Percentiles rank a stretch among this genome's conserved stretches.
phyloP scores from a whole-genome alignment of 192 early-diverging fungal species.

The Kappamyces sp. region DNA sequence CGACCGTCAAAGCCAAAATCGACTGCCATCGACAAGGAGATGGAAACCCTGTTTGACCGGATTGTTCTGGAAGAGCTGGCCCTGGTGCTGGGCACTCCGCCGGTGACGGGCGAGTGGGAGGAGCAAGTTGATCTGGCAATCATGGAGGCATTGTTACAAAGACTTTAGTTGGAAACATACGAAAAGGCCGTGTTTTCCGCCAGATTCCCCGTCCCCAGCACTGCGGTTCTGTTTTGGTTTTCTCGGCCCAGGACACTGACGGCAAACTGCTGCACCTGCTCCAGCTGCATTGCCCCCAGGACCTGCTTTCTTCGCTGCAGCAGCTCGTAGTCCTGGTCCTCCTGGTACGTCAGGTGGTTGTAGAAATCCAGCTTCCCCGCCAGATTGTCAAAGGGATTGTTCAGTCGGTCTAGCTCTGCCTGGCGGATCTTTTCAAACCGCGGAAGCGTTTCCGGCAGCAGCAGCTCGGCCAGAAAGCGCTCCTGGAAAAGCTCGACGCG shows the following conservation, averaged over 20 bases:
- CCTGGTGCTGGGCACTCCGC: neutral
- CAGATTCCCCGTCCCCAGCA: conserved; percentile 28
- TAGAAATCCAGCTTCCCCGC: conserved; percentile 23
- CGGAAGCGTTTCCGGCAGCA: neutral
- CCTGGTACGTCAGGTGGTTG: conserved; percentile 30
- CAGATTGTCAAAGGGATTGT: conserved; percentile 28
- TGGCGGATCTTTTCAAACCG: conserved; percentile 22
- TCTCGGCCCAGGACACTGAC: conserved; percentile 8
- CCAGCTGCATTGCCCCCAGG: conserved; percentile 17
- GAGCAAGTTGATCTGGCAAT: neutral
- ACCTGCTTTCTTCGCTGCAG: conserved; percentile 3
- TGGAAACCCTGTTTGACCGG: conserved; percentile 1
- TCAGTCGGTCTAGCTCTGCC: conserved; percentile 20
- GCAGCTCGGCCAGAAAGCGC: conserved; percentile 21
- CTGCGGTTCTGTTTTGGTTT: conserved; percentile 22
- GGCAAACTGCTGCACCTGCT: conserved; percentile 20
- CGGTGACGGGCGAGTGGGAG: neutral
- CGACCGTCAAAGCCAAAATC: conserved; percentile 4
- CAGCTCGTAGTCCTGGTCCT: conserved; percentile 23
- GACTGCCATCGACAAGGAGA: neutral
- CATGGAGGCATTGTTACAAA: conserved; percentile 1
- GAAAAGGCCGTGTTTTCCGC: conserved; percentile 22
- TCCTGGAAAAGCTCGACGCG: conserved; percentile 34
- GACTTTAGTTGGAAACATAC: conserved; percentile 9
- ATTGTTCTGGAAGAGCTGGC: conserved; percentile 8